A percentile compares a stretch with the other conserved stretches of the same genome.
These are phyloP conservation scores for Kwoniella sp. DNA, from an alignment of 768 basidiomycete species.

Conservation along the genomic window DNA sequence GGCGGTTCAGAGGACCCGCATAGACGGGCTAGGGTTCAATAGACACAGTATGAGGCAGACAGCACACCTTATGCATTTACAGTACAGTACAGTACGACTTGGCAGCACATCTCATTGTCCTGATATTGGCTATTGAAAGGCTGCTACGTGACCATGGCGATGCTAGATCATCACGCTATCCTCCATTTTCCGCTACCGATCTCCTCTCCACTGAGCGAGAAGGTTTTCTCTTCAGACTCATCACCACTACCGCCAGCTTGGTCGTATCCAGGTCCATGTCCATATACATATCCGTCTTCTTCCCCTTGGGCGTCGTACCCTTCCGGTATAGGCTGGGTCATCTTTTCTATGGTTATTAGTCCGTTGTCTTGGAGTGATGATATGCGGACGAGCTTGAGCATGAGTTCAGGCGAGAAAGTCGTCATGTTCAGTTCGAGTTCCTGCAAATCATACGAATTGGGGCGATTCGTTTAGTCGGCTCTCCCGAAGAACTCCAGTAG, in stretches of 20 bases:
- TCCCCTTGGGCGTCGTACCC: not conserved
- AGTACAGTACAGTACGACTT: too few relatives aligned
- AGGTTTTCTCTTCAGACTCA: not conserved
- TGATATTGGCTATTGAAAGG: too few relatives aligned
- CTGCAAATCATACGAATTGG: too few relatives aligned
- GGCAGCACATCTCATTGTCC: too few relatives aligned
- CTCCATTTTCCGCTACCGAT: constrained; percentile 3
- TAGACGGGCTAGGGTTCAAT: too few relatives aligned
- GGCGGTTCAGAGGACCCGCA: constrained; percentile 3
- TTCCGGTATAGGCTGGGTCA: constrained; percentile 9
- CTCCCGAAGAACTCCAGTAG: too few relatives aligned
- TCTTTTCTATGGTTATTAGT: constrained; percentile 3
- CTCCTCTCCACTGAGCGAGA: constrained; percentile 1
- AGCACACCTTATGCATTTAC: too few relatives aligned
- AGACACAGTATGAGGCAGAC: too few relatives aligned
- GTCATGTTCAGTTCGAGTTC: constrained; percentile 40
- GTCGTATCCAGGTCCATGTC: not conserved
- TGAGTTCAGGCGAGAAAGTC: constrained; percentile 39
- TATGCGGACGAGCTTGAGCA: constrained; percentile 27
- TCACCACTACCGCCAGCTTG: not conserved
- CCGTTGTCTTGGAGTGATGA: not conserved
- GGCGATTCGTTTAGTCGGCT: too few relatives aligned
- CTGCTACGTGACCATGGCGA: too few relatives aligned
- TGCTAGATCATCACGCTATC: not conserved
- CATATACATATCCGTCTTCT: not conserved